Percentiles rank a stretch among this genome's conserved stretches.
Conservation (phyloP, 768 basidiomycete genomes). For the Paxillus involutus region DNA sequence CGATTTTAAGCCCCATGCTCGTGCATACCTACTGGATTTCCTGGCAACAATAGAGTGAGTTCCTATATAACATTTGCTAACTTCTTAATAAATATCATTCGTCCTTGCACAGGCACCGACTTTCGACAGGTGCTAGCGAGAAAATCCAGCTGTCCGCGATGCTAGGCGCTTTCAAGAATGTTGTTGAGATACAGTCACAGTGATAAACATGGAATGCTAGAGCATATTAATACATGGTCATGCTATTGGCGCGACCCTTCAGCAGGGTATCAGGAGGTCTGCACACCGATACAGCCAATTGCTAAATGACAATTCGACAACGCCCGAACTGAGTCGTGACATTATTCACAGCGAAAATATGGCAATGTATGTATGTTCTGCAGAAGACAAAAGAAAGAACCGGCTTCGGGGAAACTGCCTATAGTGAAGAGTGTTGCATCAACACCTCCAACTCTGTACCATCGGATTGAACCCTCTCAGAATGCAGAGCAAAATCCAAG, state of each 20-base stretch:
- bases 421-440: constrained; percentile 9
- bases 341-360: too few relatives aligned
- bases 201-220: constrained; percentile 2
- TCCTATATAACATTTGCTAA: neutral
- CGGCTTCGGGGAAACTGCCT: neutral
- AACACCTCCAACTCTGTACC: neutral
- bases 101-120: constrained; percentile 61
- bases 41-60: constrained; percentile 94
- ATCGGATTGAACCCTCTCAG: constrained; percentile 30
- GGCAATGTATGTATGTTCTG: too few relatives aligned
- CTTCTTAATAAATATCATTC: neutral
- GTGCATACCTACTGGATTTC: constrained; percentile 89
- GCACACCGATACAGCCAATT: too few relatives aligned
- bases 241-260: too few relatives aligned
- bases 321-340: too few relatives aligned
- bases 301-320: too few relatives aligned
- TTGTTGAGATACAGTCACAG: constrained; percentile 73
- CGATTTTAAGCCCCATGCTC: constrained; percentile 81
- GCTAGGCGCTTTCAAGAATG: constrained; percentile 90
- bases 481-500: constrained; percentile 60
- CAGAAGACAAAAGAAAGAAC: too few relatives aligned
- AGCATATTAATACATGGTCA: too few relatives aligned
- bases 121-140: constrained; percentile 91
- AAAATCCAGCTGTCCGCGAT: constrained; percentile 93
- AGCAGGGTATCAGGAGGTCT: too few relatives aligned